These are phyloP conservation scores for Agrocybe praecox DNA, from an alignment of 768 basidiomycete genomes.

Conservation along the genomic window DNA sequence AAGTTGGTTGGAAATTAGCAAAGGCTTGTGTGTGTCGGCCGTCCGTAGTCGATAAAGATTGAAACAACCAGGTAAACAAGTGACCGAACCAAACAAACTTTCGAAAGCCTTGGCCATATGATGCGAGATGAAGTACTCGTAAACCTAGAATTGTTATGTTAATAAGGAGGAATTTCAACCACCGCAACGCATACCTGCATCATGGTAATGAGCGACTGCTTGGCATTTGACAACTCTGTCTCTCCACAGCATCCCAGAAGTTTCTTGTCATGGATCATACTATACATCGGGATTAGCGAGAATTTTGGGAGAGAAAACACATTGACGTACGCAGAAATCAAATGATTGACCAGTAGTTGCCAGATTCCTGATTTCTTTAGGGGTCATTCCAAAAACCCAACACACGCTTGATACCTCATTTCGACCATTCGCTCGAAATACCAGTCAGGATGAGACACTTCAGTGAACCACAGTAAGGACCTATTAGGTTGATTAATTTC, in stretches of 20 bases:
- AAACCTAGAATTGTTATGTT: conserved; percentile 58
- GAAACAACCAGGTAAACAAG: no score
- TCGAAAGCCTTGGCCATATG: no score
- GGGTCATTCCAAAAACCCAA: no score
- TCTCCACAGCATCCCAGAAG: conserved; percentile 95
- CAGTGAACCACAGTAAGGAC: no score
- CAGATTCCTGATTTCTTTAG: no score
- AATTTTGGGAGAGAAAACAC: neutral
- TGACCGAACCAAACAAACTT: no score
- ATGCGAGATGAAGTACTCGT: conserved; percentile 99
- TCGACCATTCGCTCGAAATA: no score
- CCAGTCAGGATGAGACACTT: no score
- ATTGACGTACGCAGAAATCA: conserved; percentile 88
- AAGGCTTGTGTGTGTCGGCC: no score
- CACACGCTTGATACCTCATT: no score
- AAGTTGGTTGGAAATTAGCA: conserved; percentile 89
- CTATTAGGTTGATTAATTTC: no score
- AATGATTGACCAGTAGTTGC: conserved; percentile 82
- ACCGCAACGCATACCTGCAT: conserved; percentile 79
- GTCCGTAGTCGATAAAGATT: no score
- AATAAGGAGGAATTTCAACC: neutral
- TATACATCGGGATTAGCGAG: conserved; percentile 28
- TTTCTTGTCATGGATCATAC: conserved; percentile 97
- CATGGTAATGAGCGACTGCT: conserved; percentile 96
- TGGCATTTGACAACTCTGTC: conserved; percentile 89